Conservation (phyloP, 768 basidiomycete species). For the Lanmaoa rubissima region DNA sequence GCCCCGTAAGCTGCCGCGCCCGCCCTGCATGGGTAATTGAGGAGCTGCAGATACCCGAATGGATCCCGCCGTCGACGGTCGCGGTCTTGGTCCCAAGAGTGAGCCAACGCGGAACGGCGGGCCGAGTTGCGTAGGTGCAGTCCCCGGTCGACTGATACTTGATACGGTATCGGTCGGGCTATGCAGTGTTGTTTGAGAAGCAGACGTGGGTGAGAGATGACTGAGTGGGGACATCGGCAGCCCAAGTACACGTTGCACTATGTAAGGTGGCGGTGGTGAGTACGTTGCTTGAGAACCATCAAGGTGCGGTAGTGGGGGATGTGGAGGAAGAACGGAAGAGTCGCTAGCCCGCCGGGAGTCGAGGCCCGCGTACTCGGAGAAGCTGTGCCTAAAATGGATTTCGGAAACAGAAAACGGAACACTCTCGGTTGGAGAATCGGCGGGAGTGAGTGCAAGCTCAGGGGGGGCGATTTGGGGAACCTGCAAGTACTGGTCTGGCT, state of each 20-base stretch:
- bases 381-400: slow-evolving; percentile 46
- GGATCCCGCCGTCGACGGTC: slow-evolving; percentile 21
- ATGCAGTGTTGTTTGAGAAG: not conserved
- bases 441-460: slow-evolving; percentile 24
- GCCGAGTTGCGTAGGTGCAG: not conserved
- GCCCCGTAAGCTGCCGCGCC: slow-evolving; percentile 21
- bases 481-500: slow-evolving; percentile 26
- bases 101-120: slow-evolving; percentile 17
- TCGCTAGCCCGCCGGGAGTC: slow-evolving; percentile 35
- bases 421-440: slow-evolving; percentile 55
- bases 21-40: slow-evolving; percentile 33
- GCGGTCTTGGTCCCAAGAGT: slow-evolving; percentile 32
- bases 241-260: slow-evolving; percentile 34
- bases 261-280: slow-evolving; percentile 28
- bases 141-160: slow-evolving; percentile 4
- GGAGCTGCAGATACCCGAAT: slow-evolving; percentile 18
- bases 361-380: slow-evolving; percentile 28
- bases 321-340: slow-evolving; percentile 40
- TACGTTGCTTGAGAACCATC: slow-evolving; percentile 19
- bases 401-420: slow-evolving; percentile 56
- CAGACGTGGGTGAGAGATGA: slow-evolving; percentile 2
- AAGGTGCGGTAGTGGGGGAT: slow-evolving; percentile 38
- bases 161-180: not conserved
- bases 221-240: slow-evolving; percentile 24
- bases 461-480: slow-evolving; percentile 26